Conservation (phyloP, 73 alveolate genomes). For the Paraurostyla sp. region DNA sequence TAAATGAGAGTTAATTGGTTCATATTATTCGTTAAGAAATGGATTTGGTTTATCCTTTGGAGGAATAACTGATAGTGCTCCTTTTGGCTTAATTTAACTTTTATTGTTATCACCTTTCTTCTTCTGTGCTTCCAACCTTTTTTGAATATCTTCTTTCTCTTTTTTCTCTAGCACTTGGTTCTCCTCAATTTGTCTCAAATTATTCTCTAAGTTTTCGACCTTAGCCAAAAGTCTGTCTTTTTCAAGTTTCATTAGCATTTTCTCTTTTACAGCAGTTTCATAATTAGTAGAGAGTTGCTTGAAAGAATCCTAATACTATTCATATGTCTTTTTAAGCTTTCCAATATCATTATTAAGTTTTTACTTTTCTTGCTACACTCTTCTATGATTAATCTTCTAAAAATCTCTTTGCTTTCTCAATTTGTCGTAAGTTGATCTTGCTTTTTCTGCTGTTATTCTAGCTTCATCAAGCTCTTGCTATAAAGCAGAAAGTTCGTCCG, state of each 20-base stretch:
- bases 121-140: slow-evolving; percentile 78
- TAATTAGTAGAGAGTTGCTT: slow-evolving; percentile 96
- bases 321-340: slow-evolving; percentile 95
- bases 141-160: slow-evolving; percentile 57
- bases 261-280: slow-evolving; percentile 98
- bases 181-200: slow-evolving; percentile 87
- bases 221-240: slow-evolving; percentile 98
- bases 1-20: slow-evolving; percentile 81
- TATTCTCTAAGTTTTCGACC: slow-evolving; percentile 88
- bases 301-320: slow-evolving; percentile 95
- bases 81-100: slow-evolving; percentile 76
- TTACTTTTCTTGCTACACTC: slow-evolving; percentile 97
- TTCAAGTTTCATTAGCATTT: slow-evolving; percentile 98
- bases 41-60: slow-evolving; percentile 83
- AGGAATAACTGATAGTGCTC: slow-evolving; percentile 74
- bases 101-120: slow-evolving; percentile 82
- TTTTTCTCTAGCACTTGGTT: slow-evolving; percentile 31
- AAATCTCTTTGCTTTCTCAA: slow-evolving; percentile 98
- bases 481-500: slow-evolving; percentile 94
- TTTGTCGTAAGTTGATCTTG: slow-evolving; percentile 97
- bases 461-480: slow-evolving; percentile 96
- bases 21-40: slow-evolving; percentile 64
- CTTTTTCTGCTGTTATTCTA: slow-evolving; percentile 90
- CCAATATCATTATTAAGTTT: slow-evolving; percentile 92
- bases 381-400: slow-evolving; percentile 98